Evolutionary conservation across 1,284 basidiomycete species (phyloP).

Genomic region (Mycosarcoma mackinlayi): DNA sequence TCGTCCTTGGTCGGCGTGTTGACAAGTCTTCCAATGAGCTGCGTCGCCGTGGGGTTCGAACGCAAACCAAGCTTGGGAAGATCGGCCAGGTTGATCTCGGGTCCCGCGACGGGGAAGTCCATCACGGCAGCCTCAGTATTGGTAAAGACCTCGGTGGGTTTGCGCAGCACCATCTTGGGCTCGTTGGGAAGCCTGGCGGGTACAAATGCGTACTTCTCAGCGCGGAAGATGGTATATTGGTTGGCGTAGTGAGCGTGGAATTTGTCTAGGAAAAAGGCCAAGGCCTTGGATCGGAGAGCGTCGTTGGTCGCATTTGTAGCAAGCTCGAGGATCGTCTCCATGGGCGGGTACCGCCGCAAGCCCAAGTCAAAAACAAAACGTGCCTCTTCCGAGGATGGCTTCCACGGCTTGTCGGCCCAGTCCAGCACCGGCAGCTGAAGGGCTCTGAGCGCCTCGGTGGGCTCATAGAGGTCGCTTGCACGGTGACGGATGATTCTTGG

Average conservation of each 20-base stretch:
- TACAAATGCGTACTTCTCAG: constrained; percentile 75
- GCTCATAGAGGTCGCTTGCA: constrained; percentile 76
- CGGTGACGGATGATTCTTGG: constrained; percentile 55
- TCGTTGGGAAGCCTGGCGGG: constrained; percentile 72
- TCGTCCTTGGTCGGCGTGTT: constrained; percentile 75
- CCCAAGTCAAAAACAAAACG: constrained; percentile 85
- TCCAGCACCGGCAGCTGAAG: constrained; percentile 85
- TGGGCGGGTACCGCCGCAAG: constrained; percentile 78
- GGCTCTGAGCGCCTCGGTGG: constrained; percentile 78
- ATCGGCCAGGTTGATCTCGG: constrained; percentile 72
- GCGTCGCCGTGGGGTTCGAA: constrained; percentile 78
- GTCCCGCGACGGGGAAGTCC: constrained; percentile 79
- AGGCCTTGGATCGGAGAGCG: constrained; percentile 44
- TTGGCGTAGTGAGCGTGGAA: constrained; percentile 52
- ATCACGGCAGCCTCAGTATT: constrained; percentile 78
- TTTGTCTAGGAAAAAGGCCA: constrained; percentile 62
- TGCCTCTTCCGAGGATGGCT: constrained; percentile 72
- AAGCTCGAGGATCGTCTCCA: constrained; percentile 72
- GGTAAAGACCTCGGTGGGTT: constrained; percentile 81
- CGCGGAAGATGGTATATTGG: constrained; percentile 48
- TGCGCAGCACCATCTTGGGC: constrained; percentile 73
- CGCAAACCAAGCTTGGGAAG: constrained; percentile 78
- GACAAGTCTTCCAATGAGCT: constrained; percentile 77
- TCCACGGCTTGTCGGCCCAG: constrained; percentile 76
- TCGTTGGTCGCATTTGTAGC: constrained; percentile 41